phyloP scores from a whole-genome alignment of 257 asterid genomes.

The Solanum bukasovii region DNA sequence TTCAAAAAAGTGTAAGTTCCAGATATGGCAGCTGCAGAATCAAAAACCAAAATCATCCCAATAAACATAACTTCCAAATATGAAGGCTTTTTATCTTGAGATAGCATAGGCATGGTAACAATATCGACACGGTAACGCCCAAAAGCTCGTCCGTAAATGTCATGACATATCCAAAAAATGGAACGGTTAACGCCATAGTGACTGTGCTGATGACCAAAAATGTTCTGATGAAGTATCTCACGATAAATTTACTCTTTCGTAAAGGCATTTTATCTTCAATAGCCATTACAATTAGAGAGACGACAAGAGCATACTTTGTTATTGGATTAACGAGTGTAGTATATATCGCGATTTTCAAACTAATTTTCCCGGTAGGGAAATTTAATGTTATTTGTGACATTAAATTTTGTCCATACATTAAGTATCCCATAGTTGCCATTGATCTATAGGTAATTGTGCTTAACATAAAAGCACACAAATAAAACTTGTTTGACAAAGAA shows the following conservation, averaged over 20 bases:
- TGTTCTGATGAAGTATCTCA: constrained; percentile 5
- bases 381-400: constrained; percentile 14
- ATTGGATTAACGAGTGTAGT: constrained; percentile 26
- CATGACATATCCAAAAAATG: constrained; percentile 16
- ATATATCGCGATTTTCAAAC: constrained; percentile 42
- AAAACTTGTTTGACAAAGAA: constrained; percentile 21
- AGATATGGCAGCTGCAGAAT: too few relatives aligned
- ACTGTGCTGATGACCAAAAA: background rate
- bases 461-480: constrained; percentile 25
- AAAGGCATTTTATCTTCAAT: background rate
- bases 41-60: too few relatives aligned
- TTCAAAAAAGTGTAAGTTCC: too few relatives aligned
- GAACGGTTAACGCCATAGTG: too few relatives aligned
- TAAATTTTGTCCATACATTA: constrained; percentile 38
- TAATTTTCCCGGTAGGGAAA: constrained; percentile 17
- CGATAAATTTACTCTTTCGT: background rate
- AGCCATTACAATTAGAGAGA: constrained; percentile 10
- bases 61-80: too few relatives aligned
- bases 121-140: background rate
- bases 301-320: background rate
- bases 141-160: constrained; percentile 37
- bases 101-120: background rate
- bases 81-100: too few relatives aligned
- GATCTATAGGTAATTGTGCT: constrained; percentile 35
- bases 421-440: constrained; percentile 35